These are phyloP conservation scores for Biscutella auriculata DNA, from an alignment of 441 rosid species.

Conservation along the genomic window DNA sequence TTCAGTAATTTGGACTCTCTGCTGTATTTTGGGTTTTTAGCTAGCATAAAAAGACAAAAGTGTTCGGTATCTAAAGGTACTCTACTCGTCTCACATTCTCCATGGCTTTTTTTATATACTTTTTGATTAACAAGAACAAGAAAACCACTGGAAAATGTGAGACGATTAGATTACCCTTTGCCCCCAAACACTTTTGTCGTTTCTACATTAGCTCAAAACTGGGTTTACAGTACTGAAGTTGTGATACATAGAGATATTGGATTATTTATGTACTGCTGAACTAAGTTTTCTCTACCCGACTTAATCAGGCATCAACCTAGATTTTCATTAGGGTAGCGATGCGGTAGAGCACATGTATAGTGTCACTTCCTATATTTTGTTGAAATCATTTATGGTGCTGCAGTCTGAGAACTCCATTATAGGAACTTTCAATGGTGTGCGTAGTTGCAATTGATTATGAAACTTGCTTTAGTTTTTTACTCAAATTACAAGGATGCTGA, in stretches of 20 bases:
- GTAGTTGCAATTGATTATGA: not conserved
- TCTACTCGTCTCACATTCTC: no score
- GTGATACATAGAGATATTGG: not conserved
- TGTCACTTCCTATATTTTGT: not conserved
- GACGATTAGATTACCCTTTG: not conserved
- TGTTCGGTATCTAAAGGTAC: no score
- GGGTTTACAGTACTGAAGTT: not conserved
- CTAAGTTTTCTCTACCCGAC: not conserved
- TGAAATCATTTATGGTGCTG: not conserved
- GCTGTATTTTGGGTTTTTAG: not conserved
- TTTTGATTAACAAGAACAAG: no score
- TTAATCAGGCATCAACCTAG: not conserved
- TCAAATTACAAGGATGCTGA: not conserved
- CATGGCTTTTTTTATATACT: no score
- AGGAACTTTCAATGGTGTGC: not conserved
- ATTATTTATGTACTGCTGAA: not conserved
- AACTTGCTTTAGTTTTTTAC: not conserved
- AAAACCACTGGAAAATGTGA: not conserved
- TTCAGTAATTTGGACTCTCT: not conserved
- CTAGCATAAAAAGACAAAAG: no score
- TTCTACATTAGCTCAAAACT: not conserved
- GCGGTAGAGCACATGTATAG: not conserved
- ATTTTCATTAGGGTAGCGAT: not conserved
- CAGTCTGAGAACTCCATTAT: not conserved
- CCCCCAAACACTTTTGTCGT: not conserved